Evolutionary conservation across 805 yeast genomes (phyloP).

Genomic region (Candida andamanensis): DNA sequence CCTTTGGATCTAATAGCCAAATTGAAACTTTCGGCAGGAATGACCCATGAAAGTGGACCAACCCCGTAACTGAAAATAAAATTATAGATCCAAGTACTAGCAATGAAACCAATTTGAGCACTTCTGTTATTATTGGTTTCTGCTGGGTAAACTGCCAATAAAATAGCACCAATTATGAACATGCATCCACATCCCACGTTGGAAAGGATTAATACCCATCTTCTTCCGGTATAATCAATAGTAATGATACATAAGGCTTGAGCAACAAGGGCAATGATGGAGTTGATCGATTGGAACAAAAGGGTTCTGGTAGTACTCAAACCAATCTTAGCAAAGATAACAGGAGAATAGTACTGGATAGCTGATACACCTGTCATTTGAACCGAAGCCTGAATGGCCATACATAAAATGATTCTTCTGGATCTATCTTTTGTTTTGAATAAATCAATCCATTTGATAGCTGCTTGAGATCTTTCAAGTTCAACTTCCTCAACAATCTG

Average conservation of each 20-base stretch:
- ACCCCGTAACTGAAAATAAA: conserved; percentile 29
- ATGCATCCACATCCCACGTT: conserved; percentile 27
- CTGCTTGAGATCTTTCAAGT: conserved; percentile 9
- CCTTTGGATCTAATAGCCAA: conserved; percentile 36
- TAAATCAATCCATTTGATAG: conserved; percentile 10
- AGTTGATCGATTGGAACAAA: conserved; percentile 25
- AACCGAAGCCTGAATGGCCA: conserved; percentile 14
- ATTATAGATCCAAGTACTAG: conserved; percentile 21
- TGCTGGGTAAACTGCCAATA: conserved; percentile 14
- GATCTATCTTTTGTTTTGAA: conserved; percentile 16
- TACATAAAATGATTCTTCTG: conserved; percentile 19
- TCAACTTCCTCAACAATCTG: conserved; percentile 15
- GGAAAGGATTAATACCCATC: conserved; percentile 28
- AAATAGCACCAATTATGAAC: conserved; percentile 21
- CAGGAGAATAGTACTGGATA: conserved; percentile 31
- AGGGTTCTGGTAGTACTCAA: conserved; percentile 18
- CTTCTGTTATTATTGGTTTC: conserved; percentile 18
- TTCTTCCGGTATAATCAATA: conserved; percentile 33
- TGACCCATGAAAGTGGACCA: conserved; percentile 35
- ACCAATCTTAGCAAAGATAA: conserved; percentile 25
- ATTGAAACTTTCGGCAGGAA: conserved; percentile 35
- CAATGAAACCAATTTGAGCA: conserved; percentile 34
- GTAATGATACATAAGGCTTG: conserved; percentile 31
- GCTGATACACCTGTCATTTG: conserved; percentile 33
- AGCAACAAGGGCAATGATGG: conserved; percentile 29